Evolutionary conservation across 306 rosid genomes (phyloP), one percentile per base, ranked within the genome.

Genomic region (Begonia peltatifolia): DNA sequence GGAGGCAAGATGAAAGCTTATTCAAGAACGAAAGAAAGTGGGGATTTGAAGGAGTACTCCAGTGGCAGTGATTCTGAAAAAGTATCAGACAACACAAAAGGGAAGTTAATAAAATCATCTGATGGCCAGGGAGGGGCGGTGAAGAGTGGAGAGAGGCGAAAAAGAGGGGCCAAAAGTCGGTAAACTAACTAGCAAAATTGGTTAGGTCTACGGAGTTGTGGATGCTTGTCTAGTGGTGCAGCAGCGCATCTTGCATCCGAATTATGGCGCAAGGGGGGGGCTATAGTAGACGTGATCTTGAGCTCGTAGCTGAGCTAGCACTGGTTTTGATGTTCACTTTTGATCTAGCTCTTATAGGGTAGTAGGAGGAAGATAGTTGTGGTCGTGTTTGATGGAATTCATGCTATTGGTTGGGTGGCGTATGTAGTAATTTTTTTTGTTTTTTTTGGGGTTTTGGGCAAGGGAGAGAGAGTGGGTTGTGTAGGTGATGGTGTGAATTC

Each of bases 111-210:
- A 53, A 63, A 56, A 57, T 65, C 75, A 58, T 71, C 83, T 11
- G 79, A 79, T 65, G 75, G 50, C 14, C 75, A 62, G 54, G 77
- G 69, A 58, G 74, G 58, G n/a, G 75, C 65, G 54, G 52, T 48
- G 54, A 89, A 77, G 81, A 47, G 69, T 9, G 97, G 93, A 50
- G 84, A 76, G 83, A 89, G 82, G 62, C 82, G 95, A 46, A 69
- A 65, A 50, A 74, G 87, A 70, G 74, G 78, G 53, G 38, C 59
- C 46, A 84, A 61, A 63, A 56, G 73, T 53, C 60, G 58, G 74
- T 55, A 43, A 20, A 20, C 23, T 20, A 20, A 20, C 23, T 20
- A 20, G 2, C 23, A 1, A 20, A 20, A 20, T 2, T 20, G 1
- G 23, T 20, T 20, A 20, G 23, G 23, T 20, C 23, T 2, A 20